Conservation (phyloP, 164 flowering plant genomes). For the Amborella trichopoda region DNA sequence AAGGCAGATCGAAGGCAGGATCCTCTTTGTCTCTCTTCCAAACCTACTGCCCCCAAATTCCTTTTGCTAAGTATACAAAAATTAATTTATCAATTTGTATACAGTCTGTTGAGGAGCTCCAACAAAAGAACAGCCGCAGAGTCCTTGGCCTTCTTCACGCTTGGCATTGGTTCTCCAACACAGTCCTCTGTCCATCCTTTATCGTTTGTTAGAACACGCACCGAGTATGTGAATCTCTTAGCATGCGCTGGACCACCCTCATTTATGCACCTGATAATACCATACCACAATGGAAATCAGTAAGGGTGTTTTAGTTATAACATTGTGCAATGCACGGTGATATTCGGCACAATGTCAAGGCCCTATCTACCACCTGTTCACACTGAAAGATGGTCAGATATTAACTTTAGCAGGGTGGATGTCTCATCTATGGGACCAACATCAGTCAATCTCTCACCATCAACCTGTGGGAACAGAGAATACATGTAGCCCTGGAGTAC, state of each 20-base stretch:
- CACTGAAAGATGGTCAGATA: no score
- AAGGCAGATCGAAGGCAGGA: conserved; percentile 2
- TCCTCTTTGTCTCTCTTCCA: background rate
- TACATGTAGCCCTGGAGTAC: no score
- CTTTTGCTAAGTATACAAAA: background rate
- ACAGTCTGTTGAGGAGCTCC: conserved; percentile 66
- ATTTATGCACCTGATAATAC: conserved; percentile 47
- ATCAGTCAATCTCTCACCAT: no score
- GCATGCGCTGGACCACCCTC: conserved; percentile 99
- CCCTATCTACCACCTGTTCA: no score
- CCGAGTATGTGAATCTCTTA: conserved; percentile 83
- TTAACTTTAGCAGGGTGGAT: no score
- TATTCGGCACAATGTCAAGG: no score
- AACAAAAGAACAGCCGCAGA: conserved; percentile 84
- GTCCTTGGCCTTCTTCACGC: conserved; percentile 96
- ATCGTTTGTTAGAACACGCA: conserved; percentile 76
- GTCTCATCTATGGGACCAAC: no score
- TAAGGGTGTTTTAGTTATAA: background rate
- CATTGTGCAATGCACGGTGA: background rate
- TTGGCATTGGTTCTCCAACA: conserved; percentile 98
- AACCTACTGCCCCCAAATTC: background rate
- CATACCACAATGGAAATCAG: background rate
- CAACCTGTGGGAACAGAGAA: no score
- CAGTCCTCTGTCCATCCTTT: conserved; percentile 94
- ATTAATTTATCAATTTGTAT: conserved; percentile 14